These are phyloP conservation scores for Skeletonema tropicum DNA, from an alignment of 108 stramenopile species.

Conservation along the genomic window DNA sequence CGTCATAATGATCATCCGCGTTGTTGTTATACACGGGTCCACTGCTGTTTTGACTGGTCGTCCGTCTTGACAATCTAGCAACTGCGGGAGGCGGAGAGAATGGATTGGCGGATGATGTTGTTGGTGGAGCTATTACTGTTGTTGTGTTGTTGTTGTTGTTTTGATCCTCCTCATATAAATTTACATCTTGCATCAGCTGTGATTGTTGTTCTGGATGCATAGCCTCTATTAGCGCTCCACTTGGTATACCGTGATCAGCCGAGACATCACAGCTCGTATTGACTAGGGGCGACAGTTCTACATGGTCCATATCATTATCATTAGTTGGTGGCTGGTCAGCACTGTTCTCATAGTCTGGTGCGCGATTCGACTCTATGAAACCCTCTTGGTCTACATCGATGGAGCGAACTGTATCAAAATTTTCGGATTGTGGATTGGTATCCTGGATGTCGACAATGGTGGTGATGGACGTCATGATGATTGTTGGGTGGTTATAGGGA, in stretches of 20 bases:
- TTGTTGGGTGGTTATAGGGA: neutral
- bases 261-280: neutral
- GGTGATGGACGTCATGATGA: neutral
- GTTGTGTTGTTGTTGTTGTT: neutral
- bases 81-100: conserved; percentile 5
- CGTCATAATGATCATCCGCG: conserved; percentile 11
- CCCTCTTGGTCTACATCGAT: conserved; percentile 26
- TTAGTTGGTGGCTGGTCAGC: neutral
- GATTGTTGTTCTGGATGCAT: neutral
- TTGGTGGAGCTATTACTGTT: neutral
- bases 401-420: neutral
- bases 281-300: neutral
- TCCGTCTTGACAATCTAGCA: conserved; percentile 11
- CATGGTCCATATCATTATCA: neutral
- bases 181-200: neutral
- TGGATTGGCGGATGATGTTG: neutral
- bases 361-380: conserved; percentile 16
- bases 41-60: conserved; percentile 1
- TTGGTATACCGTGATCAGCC: neutral
- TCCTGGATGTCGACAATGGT: conserved; percentile 5
- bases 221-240: neutral
- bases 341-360: neutral
- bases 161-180: neutral
- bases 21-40: neutral
- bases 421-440: conserved; percentile 5